Evolutionary conservation across 169 alveolate species (phyloP).

Genomic region (Plasmodium inui): DNA sequence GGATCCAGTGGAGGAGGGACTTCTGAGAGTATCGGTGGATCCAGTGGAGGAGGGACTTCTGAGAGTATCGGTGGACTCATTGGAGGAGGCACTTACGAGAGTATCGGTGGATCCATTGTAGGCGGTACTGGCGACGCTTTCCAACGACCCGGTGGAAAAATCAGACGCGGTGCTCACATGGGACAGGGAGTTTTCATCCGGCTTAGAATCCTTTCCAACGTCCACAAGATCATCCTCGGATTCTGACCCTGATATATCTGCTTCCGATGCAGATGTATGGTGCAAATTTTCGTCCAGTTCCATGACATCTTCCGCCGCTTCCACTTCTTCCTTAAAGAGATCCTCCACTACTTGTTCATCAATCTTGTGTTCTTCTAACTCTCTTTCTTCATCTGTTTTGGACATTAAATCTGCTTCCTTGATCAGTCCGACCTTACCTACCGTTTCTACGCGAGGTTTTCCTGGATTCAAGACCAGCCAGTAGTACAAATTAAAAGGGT

Average conservation of each 20-base stretch:
- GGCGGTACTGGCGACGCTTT: neutral
- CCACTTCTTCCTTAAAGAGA: conserved; percentile 1
- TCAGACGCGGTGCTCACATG: neutral
- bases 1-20: neutral
- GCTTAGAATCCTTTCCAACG: neutral
- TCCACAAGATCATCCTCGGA: neutral
- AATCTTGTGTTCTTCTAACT: neutral
- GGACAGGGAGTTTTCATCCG: neutral
- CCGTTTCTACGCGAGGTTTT: conserved; percentile 22
- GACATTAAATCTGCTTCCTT: conserved; percentile 49
- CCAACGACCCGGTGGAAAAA: neutral
- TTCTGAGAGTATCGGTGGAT: neutral
- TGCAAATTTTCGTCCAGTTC: neutral
- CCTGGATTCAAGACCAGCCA: conserved; percentile 71
- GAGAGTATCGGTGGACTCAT: neutral
- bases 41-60: neutral
- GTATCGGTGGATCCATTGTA: neutral
- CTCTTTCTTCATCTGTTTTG: conserved; percentile 1
- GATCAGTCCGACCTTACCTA: conserved; percentile 29
- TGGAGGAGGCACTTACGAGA: neutral
- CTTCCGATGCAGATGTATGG: conserved; percentile 8
- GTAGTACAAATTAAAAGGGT: conserved; percentile 47
- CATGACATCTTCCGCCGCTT: neutral
- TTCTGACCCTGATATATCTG: neutral
- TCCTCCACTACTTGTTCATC: conserved; percentile 33